Evolutionary conservation across 345 rosid genomes (phyloP).

Genomic region (Excoecaria cochinchinensis): DNA sequence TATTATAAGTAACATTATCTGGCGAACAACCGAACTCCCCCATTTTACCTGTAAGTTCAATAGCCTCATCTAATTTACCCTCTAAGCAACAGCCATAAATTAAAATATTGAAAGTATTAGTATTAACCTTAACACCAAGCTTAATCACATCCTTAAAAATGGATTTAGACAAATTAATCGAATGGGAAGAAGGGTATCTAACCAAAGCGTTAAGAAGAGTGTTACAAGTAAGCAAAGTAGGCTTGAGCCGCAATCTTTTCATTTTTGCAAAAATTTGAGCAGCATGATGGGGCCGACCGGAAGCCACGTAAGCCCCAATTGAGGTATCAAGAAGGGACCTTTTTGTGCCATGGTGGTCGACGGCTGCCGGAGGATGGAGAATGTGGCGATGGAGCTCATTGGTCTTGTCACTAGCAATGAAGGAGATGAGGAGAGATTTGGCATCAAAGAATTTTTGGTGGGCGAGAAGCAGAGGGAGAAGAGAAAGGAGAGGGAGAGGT

Average conservation of each 20-base stretch:
- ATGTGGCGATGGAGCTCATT: conserved; percentile 49
- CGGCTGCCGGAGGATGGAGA: conserved; percentile 33
- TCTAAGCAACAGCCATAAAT: conserved; percentile 71
- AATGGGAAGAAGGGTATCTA: conserved; percentile 59
- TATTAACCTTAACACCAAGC: conserved; percentile 49
- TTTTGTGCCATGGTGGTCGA: conserved; percentile 25
- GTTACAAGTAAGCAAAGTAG: conserved; percentile 67
- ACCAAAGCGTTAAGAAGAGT: conserved; percentile 63
- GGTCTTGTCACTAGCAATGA: conserved; percentile 51
- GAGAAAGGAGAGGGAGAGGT: conserved; percentile 61
- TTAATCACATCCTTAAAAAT: conserved; percentile 51
- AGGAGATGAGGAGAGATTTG: conserved; percentile 55
- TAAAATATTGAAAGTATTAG: conserved; percentile 59
- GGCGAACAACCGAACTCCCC: conserved; percentile 53
- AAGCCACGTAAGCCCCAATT: conserved; percentile 55
- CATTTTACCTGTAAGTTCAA: conserved; percentile 53
- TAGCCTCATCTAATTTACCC: conserved; percentile 51
- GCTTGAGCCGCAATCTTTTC: conserved; percentile 52
- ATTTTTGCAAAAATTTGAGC: conserved; percentile 61
- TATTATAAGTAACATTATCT: conserved; percentile 67
- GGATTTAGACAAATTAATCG: conserved; percentile 44
- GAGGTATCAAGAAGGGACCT: conserved; percentile 58
- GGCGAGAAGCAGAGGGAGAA: conserved; percentile 53
- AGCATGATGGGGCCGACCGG: conserved; percentile 64
- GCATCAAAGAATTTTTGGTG: conserved; percentile 64